phyloP scores from a whole-genome alignment of 202 grass and related monocot species.

The Saccharum hybrid region DNA sequence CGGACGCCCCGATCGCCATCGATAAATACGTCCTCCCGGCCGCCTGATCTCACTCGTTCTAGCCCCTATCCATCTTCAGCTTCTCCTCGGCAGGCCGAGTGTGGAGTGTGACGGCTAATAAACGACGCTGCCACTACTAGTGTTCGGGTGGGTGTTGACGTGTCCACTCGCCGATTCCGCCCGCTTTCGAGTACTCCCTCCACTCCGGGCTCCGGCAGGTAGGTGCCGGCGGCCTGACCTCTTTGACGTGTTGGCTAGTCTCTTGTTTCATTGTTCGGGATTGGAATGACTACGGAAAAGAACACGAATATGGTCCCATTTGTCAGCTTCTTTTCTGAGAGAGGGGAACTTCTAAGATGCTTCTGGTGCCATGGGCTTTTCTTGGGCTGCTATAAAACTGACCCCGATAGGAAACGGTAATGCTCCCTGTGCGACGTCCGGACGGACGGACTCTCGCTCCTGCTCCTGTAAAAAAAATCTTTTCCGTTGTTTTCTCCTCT shows the following conservation, averaged over 20 bases:
- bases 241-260: background rate
- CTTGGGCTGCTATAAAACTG: background rate
- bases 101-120: background rate
- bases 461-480: too few relatives aligned
- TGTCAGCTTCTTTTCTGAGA: background rate
- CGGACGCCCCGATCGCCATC: conserved; percentile 42
- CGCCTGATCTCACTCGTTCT: background rate
- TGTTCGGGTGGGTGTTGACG: background rate
- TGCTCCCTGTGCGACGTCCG: too few relatives aligned
- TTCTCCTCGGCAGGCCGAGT: background rate
- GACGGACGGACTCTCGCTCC: too few relatives aligned
- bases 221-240: background rate
- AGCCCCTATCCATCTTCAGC: background rate
- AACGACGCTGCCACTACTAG: background rate
- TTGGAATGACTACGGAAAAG: background rate
- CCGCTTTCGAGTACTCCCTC: conserved; percentile 1
- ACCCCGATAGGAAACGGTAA: background rate
- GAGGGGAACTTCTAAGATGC: too few relatives aligned
- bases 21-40: too few relatives aligned
- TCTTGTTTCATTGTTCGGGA: background rate
- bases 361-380: background rate
- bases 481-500: too few relatives aligned
- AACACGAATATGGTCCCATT: background rate
- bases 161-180: background rate
- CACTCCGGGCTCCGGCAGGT: too few relatives aligned